phyloP scores from a whole-genome alignment of 148 eudicot species.

The Tetragonia tetragonoides region DNA sequence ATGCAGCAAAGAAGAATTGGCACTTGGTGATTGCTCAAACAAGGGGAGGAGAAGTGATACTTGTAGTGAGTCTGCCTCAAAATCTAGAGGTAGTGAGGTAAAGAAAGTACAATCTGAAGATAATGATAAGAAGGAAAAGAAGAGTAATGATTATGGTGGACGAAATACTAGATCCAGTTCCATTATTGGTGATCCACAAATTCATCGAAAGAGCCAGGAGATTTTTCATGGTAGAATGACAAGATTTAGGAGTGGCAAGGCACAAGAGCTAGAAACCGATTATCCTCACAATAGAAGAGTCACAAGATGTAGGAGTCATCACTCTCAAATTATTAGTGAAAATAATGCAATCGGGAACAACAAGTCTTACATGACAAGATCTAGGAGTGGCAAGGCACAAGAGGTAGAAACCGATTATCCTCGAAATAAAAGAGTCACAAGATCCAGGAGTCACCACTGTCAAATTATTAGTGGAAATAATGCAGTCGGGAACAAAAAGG shows the following conservation, averaged over 20 bases:
- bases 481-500: constrained; percentile 15
- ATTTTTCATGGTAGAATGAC: constrained; percentile 15
- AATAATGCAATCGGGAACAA: constrained; percentile 15
- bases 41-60: constrained; percentile 18
- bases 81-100: constrained; percentile 9
- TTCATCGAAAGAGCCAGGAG: neutral
- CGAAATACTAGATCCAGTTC: constrained; percentile 5
- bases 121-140: constrained; percentile 16
- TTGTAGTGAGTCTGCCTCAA: constrained; percentile 4
- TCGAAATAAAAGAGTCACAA: constrained; percentile 17
- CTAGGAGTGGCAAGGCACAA: constrained; percentile 15
- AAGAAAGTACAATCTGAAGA: constrained; percentile 13
- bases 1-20: constrained; percentile 1
- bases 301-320: constrained; percentile 17
- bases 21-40: constrained; percentile 19
- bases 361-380: constrained; percentile 5
- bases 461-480: constrained; percentile 10
- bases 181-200: neutral
- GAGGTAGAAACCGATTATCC: neutral
- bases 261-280: neutral
- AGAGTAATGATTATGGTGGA: constrained; percentile 15
- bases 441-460: constrained; percentile 11
- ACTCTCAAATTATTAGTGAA: constrained; percentile 1
- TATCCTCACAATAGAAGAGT: constrained; percentile 12
- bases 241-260: constrained; percentile 21